phyloP scores from a whole-genome alignment of 2,329 filamentous ascomycete genomes.

The Aulographum hederae region DNA sequence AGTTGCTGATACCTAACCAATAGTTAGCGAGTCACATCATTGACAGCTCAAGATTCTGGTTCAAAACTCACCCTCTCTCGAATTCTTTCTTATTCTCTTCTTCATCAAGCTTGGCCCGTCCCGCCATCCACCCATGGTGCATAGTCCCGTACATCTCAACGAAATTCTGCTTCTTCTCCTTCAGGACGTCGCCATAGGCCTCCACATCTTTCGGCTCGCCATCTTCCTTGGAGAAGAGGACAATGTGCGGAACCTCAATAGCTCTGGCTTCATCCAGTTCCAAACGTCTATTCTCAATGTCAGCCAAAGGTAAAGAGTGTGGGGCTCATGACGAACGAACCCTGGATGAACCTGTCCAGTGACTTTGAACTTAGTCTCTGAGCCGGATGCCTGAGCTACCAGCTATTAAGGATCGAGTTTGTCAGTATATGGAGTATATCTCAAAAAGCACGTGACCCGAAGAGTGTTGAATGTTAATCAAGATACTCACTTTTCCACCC shows the following conservation, averaged over 20 bases:
- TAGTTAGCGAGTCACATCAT: constrained; percentile 17
- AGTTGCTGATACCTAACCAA: constrained; percentile 29
- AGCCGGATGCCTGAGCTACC: constrained; percentile 30
- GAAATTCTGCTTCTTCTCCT: constrained; percentile 26
- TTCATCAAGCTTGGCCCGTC: constrained; percentile 8
- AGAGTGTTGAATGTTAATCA: too few species aligned
- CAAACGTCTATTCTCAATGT: constrained; percentile 11
- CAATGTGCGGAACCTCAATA: constrained; percentile 35
- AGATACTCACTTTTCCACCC: constrained; percentile 26
- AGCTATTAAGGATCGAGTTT: too few species aligned
- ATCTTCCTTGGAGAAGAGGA: constrained; percentile 37
- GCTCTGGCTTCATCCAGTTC: constrained; percentile 36
- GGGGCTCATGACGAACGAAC: constrained; percentile 22
- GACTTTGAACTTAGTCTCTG: constrained; percentile 36
- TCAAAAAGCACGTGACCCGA: too few species aligned
- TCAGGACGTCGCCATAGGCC: constrained; percentile 28
- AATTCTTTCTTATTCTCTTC: neutral
- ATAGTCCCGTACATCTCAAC: constrained; percentile 28
- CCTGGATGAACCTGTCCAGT: constrained; percentile 38
- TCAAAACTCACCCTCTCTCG: neutral
- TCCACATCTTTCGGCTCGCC: constrained; percentile 33
- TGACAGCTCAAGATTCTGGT: constrained; percentile 1
- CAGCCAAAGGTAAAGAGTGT: neutral
- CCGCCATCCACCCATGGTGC: constrained; percentile 24
- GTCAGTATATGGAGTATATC: too few species aligned